These are phyloP conservation scores for Flaveria robusta DNA, from an alignment of 129 eudicot species.

Conservation along the genomic window DNA sequence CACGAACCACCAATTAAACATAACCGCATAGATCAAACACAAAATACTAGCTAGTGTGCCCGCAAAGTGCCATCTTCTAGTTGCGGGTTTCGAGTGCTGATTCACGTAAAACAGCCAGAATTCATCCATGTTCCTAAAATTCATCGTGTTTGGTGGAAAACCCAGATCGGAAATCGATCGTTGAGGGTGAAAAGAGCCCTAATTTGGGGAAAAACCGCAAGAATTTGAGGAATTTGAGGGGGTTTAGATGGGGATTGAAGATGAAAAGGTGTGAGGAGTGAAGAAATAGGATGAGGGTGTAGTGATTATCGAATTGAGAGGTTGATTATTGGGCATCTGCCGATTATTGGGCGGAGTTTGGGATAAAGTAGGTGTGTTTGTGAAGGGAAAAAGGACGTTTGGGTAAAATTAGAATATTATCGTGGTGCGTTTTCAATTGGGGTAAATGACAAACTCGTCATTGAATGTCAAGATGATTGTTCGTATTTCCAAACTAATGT, in stretches of 20 bases:
- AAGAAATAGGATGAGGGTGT: not conserved
- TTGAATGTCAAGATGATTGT: no score
- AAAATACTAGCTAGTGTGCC: conserved; percentile 74
- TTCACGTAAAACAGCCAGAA: conserved; percentile 87
- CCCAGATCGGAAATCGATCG: not conserved
- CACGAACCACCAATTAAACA: conserved; percentile 72
- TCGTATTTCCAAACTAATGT: no score
- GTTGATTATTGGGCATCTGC: no score
- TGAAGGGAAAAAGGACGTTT: no score
- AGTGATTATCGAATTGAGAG: not conserved
- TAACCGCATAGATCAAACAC: conserved; percentile 53
- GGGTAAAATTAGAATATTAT: no score
- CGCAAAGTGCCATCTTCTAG: conserved; percentile 92
- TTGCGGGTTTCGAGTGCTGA: conserved; percentile 92
- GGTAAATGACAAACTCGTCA: no score
- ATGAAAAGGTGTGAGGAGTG: not conserved
- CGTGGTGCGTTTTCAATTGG: no score
- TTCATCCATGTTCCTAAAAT: conserved; percentile 87
- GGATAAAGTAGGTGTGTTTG: no score
- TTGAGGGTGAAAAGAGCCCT: not conserved
- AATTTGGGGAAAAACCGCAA: not conserved
- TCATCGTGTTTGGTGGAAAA: conserved; percentile 39
- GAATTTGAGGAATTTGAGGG: not conserved
- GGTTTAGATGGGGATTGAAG: not conserved
- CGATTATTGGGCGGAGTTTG: no score